Percentiles rank a stretch among this genome's conserved stretches.
Evolutionary conservation across 1,139 yeast genomes (phyloP).

Genomic region (Eremothecium sinecaudum): DNA sequence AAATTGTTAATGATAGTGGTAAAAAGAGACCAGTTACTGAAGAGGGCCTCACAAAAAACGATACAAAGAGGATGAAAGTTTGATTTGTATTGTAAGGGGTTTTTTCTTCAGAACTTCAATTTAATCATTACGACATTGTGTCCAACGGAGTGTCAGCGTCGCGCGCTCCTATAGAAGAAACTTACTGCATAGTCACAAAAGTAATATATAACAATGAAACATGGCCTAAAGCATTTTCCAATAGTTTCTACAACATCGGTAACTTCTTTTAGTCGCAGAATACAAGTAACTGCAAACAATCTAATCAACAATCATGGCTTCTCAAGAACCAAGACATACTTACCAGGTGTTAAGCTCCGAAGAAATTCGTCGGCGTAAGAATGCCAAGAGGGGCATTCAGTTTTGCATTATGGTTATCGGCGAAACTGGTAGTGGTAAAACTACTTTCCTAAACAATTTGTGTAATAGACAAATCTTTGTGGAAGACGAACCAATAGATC

Average conservation of each 20-base stretch:
- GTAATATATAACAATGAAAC: no score
- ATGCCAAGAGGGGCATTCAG: conserved; percentile 48
- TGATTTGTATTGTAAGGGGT: conserved; percentile 4
- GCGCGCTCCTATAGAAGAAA: neutral
- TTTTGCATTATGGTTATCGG: conserved; percentile 52
- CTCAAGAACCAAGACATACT: conserved; percentile 1
- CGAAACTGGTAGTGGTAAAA: conserved; percentile 52
- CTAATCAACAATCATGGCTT: conserved; percentile 4
- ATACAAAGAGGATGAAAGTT: conserved; percentile 12
- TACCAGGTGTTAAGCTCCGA: conserved; percentile 25
- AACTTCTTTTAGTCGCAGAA: no score
- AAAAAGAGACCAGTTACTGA: conserved; percentile 15
- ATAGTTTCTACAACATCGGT: no score
- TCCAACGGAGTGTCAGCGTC: conserved; percentile 2
- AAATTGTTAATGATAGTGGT: conserved; percentile 15
- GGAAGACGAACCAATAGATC: conserved; percentile 10
- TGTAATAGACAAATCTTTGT: conserved; percentile 37
- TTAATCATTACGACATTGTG: conserved; percentile 1
- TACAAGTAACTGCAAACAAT: no score
- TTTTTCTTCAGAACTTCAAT: no score
- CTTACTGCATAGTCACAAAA: neutral
- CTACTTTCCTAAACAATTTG: conserved; percentile 53
- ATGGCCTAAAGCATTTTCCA: no score
- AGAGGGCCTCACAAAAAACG: conserved; percentile 6
- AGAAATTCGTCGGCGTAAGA: conserved; percentile 47